These are phyloP conservation scores for Coemansia javaensis DNA, from an alignment of 192 early-diverging fungal genomes.

Conservation along the genomic window DNA sequence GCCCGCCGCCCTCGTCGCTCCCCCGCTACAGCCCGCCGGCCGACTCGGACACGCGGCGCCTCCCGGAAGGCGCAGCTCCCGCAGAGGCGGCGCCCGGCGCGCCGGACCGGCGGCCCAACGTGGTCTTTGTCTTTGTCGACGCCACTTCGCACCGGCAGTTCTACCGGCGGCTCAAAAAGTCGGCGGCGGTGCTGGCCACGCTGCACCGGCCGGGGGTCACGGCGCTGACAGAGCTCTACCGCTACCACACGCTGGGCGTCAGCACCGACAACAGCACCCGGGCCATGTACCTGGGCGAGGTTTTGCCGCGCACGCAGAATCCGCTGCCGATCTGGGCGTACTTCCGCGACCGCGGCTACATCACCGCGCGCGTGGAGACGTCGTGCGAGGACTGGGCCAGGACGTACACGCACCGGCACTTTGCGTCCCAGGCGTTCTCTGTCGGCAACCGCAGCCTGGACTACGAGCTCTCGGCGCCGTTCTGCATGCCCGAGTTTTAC, in stretches of 20 bases:
- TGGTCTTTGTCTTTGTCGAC: conserved; percentile 53
- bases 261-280: conserved; percentile 54
- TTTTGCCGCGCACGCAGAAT: conserved; percentile 19
- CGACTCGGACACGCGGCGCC: conserved; percentile 22
- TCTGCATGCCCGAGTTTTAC: conserved; percentile 54
- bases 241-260: conserved; percentile 52
- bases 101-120: conserved; percentile 36
- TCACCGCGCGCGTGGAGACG: conserved; percentile 51
- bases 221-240: conserved; percentile 50
- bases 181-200: conserved; percentile 17
- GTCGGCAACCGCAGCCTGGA: conserved; percentile 41
- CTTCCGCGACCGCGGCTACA: conserved; percentile 53
- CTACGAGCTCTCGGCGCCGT: conserved; percentile 54
- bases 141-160: conserved; percentile 53
- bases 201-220: conserved; percentile 27
- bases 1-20: conserved; percentile 13
- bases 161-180: conserved; percentile 52
- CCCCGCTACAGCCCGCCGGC: conserved; percentile 8
- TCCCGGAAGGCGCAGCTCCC: background rate
- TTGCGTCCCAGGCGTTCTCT: conserved; percentile 19
- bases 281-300: conserved; percentile 47
- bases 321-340: conserved; percentile 55
- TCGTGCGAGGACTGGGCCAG: conserved; percentile 54
- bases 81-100: too few relatives aligned
- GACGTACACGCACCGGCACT: conserved; percentile 32